Base-by-base conservation (phyloP, 176 grass and related monocot genomes). In the Hyparrhenia diplandra region DNA sequence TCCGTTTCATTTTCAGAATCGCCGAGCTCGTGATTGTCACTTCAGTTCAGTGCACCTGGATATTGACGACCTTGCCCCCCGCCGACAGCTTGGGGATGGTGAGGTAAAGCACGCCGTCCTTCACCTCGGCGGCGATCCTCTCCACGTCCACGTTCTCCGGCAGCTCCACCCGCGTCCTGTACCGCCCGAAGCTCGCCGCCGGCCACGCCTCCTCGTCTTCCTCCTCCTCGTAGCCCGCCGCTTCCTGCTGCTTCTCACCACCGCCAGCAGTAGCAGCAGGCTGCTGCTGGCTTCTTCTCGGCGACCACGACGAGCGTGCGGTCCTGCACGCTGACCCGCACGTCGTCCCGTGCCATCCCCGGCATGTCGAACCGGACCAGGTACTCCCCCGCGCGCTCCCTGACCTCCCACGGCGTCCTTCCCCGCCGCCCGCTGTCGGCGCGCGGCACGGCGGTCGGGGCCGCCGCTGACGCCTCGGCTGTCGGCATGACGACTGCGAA, bases 391-490 rank as follows among this genome's bases (percentile, higher is more conserved):
- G 57, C 69, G 8, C 64, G 86, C 76, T 92, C 90, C 68, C 59
- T 83, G 5, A 88, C 85, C 86, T 92, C 90, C 90, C 90, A 92
- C 10, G 87, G 87, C 37, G 80, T 84, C 66, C 87, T 77, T 20
- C 90, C 69, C 3, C 83, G 70, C 23, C 90, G n/a, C 76, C 25
- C 51, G 55, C 24, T 18, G 34, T 34, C 73, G 3, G 12, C 54
- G 8, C 66, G 74, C 79, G 57, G 54, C 13, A 12, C 40, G 45
- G 45, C 21, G 1, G 21, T 58, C 2, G 63, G 51, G 3, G 20
- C 16, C 16, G 84, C 63, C 2, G 80, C 63, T 0, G 60, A 24
- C 5, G 5, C 49, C 0, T 13, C 42, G 0, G 46, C 16, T 1
- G 46, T 5, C 1, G 81, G 70, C 51, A 79, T 62, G 21, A 67